phyloP scores from a whole-genome alignment of 345 rosid species.

The Nasturtium officinale region DNA sequence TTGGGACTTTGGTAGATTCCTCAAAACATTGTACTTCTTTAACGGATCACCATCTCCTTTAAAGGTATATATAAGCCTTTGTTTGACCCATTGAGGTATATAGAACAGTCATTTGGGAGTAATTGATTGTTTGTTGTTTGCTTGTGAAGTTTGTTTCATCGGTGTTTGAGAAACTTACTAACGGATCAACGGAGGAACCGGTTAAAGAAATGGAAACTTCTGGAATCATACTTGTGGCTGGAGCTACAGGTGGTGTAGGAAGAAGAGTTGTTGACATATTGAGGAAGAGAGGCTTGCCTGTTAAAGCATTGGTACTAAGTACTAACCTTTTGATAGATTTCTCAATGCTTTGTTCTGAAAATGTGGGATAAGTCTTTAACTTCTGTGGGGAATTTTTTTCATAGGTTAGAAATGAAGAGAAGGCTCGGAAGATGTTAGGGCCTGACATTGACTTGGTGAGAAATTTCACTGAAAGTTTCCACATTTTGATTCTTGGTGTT shows the following conservation, averaged over 20 bases:
- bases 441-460: slow-evolving; percentile 81
- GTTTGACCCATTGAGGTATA: background rate
- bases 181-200: slow-evolving; percentile 53
- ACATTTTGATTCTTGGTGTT: background rate
- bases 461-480: background rate
- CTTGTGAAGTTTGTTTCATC: slow-evolving; percentile 65
- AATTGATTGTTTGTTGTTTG: slow-evolving; percentile 33
- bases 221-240: slow-evolving; percentile 72
- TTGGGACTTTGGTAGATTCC: slow-evolving; percentile 91
- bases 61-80: slow-evolving; percentile 52
- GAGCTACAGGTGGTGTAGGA: slow-evolving; percentile 98
- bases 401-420: slow-evolving; percentile 91
- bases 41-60: slow-evolving; percentile 83
- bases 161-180: slow-evolving; percentile 61
- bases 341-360: background rate
- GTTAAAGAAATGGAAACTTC: slow-evolving; percentile 55
- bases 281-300: slow-evolving; percentile 66
- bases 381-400: background rate
- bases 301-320: slow-evolving; percentile 72
- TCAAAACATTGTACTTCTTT: slow-evolving; percentile 82
- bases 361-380: background rate
- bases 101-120: background rate
- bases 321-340: background rate
- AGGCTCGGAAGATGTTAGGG: slow-evolving; percentile 81
- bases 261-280: slow-evolving; percentile 76